Percentiles rank a stretch among this genome's conserved stretches.
These are phyloP conservation scores for Phialophora expanda DNA, from an alignment of 2,329 filamentous ascomycete species.

Conservation along the genomic window DNA sequence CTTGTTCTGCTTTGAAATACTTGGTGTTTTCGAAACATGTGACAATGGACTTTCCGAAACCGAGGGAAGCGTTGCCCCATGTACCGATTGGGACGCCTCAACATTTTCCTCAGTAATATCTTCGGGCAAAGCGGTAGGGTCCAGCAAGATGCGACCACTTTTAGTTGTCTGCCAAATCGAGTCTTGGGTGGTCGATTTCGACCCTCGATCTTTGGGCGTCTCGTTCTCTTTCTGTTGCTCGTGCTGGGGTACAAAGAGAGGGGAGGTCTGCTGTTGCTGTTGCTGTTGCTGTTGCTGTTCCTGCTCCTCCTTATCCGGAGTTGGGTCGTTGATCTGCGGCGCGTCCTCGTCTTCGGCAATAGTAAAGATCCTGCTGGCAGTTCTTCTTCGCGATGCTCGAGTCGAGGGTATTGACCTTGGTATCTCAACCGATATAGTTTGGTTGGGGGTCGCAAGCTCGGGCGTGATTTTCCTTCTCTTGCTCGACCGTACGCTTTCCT, in stretches of 20 bases:
- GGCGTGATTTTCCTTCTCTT: slow-evolving; percentile 33
- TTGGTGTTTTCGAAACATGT: not conserved
- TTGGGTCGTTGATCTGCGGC: not conserved
- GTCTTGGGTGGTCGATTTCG: not conserved
- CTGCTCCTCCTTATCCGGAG: not conserved
- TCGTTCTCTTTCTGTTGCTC: slow-evolving; percentile 26
- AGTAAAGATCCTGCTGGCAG: slow-evolving; percentile 15
- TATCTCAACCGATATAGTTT: not conserved
- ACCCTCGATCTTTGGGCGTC: not conserved
- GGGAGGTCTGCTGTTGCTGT: slow-evolving; percentile 12
- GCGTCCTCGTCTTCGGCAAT: slow-evolving; percentile 28
- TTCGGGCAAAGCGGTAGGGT: not conserved
- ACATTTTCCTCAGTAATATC: not conserved
- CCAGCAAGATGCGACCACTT: slow-evolving; percentile 17
- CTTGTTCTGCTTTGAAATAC: slow-evolving; percentile 17
- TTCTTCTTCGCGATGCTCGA: slow-evolving; percentile 18
- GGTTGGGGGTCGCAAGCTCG: slow-evolving; percentile 8
- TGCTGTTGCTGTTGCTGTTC: not conserved
- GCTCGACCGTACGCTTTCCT: slow-evolving; percentile 15
- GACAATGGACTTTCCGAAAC: not conserved
- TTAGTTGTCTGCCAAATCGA: slow-evolving; percentile 12
- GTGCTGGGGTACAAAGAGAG: slow-evolving; percentile 18
- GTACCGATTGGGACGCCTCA: not conserved
- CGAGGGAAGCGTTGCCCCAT: not conserved
- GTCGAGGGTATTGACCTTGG: slow-evolving; percentile 4